Conservation (phyloP, 768 basidiomycete genomes). For the Tylopilus vinaceipallidus region DNA sequence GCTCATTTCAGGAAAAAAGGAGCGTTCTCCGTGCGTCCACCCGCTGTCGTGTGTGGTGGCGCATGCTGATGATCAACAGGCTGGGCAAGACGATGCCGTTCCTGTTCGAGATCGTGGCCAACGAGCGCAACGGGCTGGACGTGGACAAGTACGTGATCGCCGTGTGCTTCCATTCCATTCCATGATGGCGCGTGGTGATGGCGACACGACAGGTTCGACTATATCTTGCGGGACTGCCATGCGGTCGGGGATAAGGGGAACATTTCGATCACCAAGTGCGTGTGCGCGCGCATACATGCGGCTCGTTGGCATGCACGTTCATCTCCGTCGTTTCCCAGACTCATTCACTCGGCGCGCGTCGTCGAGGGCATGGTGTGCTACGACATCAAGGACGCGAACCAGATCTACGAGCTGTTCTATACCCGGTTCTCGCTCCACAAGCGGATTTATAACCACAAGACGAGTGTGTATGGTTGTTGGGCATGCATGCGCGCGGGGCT, state of each 20-base stretch:
- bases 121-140: constrained; percentile 77
- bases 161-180: background rate
- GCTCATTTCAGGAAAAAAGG: constrained; percentile 64
- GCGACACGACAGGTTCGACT: constrained; percentile 60
- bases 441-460: constrained; percentile 79
- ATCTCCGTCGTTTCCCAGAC: constrained; percentile 35
- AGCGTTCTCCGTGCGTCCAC: constrained; percentile 48
- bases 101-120: constrained; percentile 83
- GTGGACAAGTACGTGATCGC: constrained; percentile 66
- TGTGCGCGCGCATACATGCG: background rate
- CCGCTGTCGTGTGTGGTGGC: no score
- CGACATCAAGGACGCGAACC: constrained; percentile 77
- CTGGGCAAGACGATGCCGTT: constrained; percentile 58
- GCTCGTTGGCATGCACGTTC: background rate
- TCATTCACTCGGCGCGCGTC: constrained; percentile 74
- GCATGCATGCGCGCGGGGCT: background rate
- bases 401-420: constrained; percentile 70
- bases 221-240: constrained; percentile 72
- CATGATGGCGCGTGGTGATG: constrained; percentile 1
- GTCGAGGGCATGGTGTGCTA: constrained; percentile 76
- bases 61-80: constrained; percentile 6
- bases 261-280: constrained; percentile 47
- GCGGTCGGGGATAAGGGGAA: constrained; percentile 64
- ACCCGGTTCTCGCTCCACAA: constrained; percentile 82
- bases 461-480: constrained; percentile 30